Evolutionary conservation across 257 asterid genomes (phyloP).

Genomic region (Solanum habrochaites): DNA sequence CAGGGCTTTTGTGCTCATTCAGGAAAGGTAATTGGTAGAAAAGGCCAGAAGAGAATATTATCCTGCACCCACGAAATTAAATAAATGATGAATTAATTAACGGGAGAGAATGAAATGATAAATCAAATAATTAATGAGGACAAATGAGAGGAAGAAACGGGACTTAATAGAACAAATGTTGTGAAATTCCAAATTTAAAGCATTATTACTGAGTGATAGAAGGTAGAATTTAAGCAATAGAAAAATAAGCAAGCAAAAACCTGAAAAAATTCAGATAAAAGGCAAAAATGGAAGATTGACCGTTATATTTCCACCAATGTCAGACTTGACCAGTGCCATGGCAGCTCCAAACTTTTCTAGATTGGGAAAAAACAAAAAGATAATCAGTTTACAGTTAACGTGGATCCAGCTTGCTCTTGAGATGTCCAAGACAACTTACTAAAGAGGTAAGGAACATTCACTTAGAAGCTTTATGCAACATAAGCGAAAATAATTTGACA

Average conservation of each 20-base stretch:
- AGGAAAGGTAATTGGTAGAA: background rate
- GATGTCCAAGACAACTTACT: background rate
- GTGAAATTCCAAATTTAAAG: background rate
- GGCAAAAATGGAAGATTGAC: slow-evolving; percentile 25
- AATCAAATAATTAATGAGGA: background rate
- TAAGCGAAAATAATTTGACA: background rate
- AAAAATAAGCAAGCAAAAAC: background rate
- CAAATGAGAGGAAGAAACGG: background rate
- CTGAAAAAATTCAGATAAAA: background rate
- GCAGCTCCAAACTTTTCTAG: slow-evolving; percentile 97
- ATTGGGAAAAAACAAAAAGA: background rate
- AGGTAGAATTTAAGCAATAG: background rate
- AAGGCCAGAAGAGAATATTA: background rate
- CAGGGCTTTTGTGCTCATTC: background rate
- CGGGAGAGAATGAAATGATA: background rate
- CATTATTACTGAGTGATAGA: background rate
- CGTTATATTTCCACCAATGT: slow-evolving; percentile 81
- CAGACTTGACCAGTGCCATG: slow-evolving; percentile 87
- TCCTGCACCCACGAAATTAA: background rate
- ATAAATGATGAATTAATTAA: background rate
- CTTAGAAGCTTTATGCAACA: background rate
- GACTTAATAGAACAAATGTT: background rate
- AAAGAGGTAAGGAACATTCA: background rate
- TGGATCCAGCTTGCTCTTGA: background rate
- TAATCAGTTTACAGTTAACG: background rate